A percentile compares a stretch with the other conserved stretches of the same genome.
Conservation (phyloP, 1,139 yeast genomes). For the Lipomyces yarrowii region DNA sequence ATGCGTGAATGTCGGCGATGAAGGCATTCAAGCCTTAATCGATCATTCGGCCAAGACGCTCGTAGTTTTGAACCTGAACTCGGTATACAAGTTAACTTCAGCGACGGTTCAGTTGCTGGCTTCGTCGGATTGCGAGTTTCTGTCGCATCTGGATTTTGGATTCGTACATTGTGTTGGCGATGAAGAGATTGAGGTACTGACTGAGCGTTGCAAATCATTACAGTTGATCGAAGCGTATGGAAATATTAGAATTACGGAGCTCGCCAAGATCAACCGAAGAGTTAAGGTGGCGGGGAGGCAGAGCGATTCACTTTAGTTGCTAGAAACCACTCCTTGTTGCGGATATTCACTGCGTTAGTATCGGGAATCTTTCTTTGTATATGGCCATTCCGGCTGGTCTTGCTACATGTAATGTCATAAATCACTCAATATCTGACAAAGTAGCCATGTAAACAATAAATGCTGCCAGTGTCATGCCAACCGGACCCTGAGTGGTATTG, state of each 20-base stretch:
- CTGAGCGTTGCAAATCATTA: conserved; percentile 61
- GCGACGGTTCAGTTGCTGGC: conserved; percentile 52
- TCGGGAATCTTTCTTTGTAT: not conserved
- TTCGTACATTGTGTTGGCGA: conserved; percentile 70
- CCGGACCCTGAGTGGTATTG: too few species aligned
- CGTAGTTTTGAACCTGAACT: conserved; percentile 70
- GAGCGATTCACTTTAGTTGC: conserved; percentile 55
- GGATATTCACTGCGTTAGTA: not conserved
- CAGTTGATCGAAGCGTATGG: conserved; percentile 55
- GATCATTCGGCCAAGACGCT: conserved; percentile 67
- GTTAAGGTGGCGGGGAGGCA: conserved; percentile 76
- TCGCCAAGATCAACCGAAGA: conserved; percentile 55
- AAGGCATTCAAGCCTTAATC: conserved; percentile 60
- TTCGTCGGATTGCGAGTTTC: conserved; percentile 46
- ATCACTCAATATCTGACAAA: too few species aligned
- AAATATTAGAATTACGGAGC: conserved; percentile 24
- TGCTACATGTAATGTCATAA: too few species aligned
- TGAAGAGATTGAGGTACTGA: conserved; percentile 57
- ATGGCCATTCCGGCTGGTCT: too few species aligned
- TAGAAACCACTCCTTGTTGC: not conserved
- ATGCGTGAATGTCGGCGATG: conserved; percentile 66
- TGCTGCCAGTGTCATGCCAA: too few species aligned
- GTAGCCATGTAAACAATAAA: too few species aligned
- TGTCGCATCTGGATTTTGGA: conserved; percentile 70
- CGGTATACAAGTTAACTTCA: conserved; percentile 60